Conservation (phyloP, 2,329 filamentous ascomycete genomes). For the Aspergillus jensenii region DNA sequence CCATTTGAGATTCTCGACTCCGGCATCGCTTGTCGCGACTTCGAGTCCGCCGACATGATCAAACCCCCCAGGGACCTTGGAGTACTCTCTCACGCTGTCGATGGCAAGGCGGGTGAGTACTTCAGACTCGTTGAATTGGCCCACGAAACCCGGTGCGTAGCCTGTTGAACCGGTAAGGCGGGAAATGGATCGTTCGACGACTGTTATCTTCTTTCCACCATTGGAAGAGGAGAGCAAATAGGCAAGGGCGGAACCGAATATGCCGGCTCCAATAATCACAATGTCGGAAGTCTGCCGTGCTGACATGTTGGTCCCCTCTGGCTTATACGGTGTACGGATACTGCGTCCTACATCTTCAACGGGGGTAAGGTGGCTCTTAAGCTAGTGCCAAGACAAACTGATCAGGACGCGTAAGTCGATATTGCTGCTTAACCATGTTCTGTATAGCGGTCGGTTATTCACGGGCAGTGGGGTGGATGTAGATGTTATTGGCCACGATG, state of each 20-base stretch:
- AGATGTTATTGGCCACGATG: not conserved
- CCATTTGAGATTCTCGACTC: slow-evolving; percentile 17
- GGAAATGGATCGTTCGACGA: slow-evolving; percentile 29
- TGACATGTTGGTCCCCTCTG: not conserved
- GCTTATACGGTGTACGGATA: no score
- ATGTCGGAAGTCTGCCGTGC: slow-evolving; percentile 12
- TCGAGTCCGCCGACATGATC: slow-evolving; percentile 28
- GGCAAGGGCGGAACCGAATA: slow-evolving; percentile 35
- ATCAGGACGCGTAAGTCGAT: no score
- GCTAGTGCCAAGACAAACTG: not conserved
- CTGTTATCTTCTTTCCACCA: slow-evolving; percentile 17
- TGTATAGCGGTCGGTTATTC: not conserved
- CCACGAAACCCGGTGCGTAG: slow-evolving; percentile 36
- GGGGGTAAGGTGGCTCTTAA: not conserved
- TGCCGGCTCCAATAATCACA: slow-evolving; percentile 32
- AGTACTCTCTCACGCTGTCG: slow-evolving; percentile 31
- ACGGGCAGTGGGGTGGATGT: not conserved
- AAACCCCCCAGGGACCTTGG: slow-evolving; percentile 28
- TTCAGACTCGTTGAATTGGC: slow-evolving; percentile 35
- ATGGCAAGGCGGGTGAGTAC: slow-evolving; percentile 32
- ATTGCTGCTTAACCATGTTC: not conserved
- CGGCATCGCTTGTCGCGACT: slow-evolving; percentile 22
- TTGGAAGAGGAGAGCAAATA: slow-evolving; percentile 28
- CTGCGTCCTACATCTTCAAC: no score
- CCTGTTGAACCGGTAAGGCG: slow-evolving; percentile 31